Percentiles rank a stretch among this genome's conserved stretches.
Evolutionary conservation across 495 filamentous ascomycete genomes (phyloP).

Genomic region (Thozetella sp.): DNA sequence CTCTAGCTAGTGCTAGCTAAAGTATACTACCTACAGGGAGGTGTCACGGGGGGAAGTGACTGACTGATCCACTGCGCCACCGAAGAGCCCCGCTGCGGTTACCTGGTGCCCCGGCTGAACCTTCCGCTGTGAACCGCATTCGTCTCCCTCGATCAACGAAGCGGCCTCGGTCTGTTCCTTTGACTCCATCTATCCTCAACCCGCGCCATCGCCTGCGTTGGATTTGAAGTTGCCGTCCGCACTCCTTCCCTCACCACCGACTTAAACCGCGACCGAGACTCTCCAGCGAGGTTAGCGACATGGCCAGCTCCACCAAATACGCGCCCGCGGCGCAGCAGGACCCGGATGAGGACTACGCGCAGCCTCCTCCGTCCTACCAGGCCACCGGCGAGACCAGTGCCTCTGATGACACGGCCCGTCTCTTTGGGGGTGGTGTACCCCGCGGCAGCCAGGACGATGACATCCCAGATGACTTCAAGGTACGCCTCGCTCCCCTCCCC

Average conservation of each 20-base stretch:
- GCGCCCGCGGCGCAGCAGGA: conserved; percentile 72
- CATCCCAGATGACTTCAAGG: conserved; percentile 97
- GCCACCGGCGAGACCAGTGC: conserved; percentile 36
- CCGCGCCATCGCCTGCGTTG: too few species aligned
- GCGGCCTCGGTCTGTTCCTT: too few species aligned
- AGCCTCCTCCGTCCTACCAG: conserved; percentile 84
- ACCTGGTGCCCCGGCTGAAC: neutral
- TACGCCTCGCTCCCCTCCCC: conserved; percentile 22
- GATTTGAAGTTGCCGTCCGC: too few species aligned
- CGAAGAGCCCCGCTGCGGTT: neutral
- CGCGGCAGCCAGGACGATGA: conserved; percentile 84
- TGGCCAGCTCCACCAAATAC: conserved; percentile 73
- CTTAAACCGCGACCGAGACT: neutral
- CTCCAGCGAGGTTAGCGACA: conserved; percentile 21
- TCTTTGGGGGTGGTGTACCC: conserved; percentile 47
- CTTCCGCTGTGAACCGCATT: neutral
- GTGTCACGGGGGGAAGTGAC: too few species aligned
- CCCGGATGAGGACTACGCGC: conserved; percentile 72
- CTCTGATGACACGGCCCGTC: conserved; percentile 34
- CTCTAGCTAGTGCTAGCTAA: too few species aligned
- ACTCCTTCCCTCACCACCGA: neutral
- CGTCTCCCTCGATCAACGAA: neutral
- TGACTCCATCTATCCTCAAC: too few species aligned
- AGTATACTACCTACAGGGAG: too few species aligned
- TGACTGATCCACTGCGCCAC: neutral